These are phyloP conservation scores for Craterostigma plantagineum DNA, from an alignment of 257 asterid genomes.

Conservation along the genomic window DNA sequence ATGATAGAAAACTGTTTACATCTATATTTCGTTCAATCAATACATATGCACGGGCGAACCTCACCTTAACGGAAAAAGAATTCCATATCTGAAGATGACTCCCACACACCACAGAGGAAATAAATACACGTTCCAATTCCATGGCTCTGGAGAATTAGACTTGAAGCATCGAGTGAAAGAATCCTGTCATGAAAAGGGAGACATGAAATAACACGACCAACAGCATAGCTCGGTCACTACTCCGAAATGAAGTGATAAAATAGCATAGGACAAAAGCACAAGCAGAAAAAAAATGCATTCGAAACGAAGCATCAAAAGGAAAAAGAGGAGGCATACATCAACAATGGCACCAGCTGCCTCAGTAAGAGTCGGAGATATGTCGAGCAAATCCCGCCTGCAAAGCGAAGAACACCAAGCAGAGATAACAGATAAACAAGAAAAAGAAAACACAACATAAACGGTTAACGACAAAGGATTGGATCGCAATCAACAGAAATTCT, in stretches of 20 bases:
- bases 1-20: conserved; percentile 7
- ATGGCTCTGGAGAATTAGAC: conserved; percentile 92
- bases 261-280: not conserved
- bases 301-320: not conserved
- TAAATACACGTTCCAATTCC: conserved; percentile 92
- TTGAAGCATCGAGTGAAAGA: conserved; percentile 93
- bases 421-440: not conserved
- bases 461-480: too few relatives aligned
- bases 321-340: conserved; percentile 38
- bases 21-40: not conserved
- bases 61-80: conserved; percentile 80
- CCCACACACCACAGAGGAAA: conserved; percentile 98
- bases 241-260: too few relatives aligned
- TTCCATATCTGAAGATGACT: conserved; percentile 66
- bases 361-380: conserved; percentile 80
- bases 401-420: not conserved
- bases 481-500: too few relatives aligned
- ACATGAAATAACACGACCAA: too few relatives aligned
- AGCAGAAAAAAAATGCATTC: not conserved
- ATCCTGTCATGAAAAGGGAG: conserved; percentile 38
- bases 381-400: conserved; percentile 75
- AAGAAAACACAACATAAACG: too few relatives aligned
- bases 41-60: conserved; percentile 1
- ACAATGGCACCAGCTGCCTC: conserved; percentile 98
- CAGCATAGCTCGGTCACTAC: too few relatives aligned